Evolutionary conservation across 192 early-diverging fungal species (phyloP).

Genomic region (Tieghemiomyces parasiticus): DNA sequence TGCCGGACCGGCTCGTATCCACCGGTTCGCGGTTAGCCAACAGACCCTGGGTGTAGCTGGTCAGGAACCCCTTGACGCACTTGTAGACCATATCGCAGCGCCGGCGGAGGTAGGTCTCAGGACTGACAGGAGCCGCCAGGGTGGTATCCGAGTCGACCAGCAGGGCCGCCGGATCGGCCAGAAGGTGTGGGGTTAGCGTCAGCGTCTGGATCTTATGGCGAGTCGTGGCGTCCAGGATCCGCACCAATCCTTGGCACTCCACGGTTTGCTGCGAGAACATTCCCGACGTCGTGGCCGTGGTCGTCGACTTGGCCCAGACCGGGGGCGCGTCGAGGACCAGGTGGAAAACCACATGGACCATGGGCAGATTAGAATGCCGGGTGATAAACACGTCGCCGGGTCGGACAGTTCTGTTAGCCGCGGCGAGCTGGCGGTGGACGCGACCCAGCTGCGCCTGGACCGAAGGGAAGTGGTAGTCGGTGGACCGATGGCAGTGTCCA

Average conservation of each 20-base stretch:
- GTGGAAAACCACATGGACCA: constrained; percentile 59
- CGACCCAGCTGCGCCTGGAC: constrained; percentile 44
- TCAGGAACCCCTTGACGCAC: constrained; percentile 35
- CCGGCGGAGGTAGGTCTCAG: constrained; percentile 26
- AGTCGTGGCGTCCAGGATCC: constrained; percentile 13
- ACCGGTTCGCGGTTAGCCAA: neutral
- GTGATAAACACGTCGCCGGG: constrained; percentile 60
- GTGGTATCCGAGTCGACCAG: constrained; percentile 14
- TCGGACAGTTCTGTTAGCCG: constrained; percentile 13
- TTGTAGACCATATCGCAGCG: constrained; percentile 33
- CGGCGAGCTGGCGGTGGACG: constrained; percentile 33
- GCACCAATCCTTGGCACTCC: neutral
- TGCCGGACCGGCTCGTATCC: too few species aligned
- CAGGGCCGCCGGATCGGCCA: constrained; percentile 12
- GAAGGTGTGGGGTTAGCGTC: constrained; percentile 14
- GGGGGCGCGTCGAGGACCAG: constrained; percentile 36
- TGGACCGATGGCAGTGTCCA: constrained; percentile 40
- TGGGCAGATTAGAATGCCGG: constrained; percentile 55
- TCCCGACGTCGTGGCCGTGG: neutral
- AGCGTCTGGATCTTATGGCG: constrained; percentile 12
- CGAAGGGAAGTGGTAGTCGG: constrained; percentile 62
- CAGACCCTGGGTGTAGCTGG: neutral
- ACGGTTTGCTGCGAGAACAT: neutral
- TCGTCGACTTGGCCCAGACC: neutral
- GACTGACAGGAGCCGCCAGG: too few species aligned